Evolutionary conservation across 345 rosid species (phyloP).

Genomic region (Eucalyptus albens): DNA sequence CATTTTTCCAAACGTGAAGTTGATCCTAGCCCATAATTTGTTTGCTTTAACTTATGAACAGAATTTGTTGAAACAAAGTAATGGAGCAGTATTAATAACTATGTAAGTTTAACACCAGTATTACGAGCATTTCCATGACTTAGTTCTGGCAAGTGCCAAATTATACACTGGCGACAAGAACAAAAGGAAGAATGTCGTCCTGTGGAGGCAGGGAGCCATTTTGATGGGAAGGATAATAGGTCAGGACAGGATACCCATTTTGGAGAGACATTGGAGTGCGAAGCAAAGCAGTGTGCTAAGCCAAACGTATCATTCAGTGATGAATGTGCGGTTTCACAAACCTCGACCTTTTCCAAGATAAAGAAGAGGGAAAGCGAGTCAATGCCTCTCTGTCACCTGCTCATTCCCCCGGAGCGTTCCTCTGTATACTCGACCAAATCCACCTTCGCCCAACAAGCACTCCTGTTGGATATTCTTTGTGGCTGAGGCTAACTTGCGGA

Average conservation of each 20-base stretch:
- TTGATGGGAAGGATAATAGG: background rate
- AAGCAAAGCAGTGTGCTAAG: background rate
- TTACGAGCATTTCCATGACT: background rate
- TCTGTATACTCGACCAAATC: too few relatives aligned
- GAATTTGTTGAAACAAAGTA: background rate
- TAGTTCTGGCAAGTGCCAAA: slow-evolving; percentile 43
- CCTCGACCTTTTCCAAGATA: too few relatives aligned
- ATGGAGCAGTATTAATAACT: background rate
- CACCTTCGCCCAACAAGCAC: too few relatives aligned
- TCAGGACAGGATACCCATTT: background rate
- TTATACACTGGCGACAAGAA: slow-evolving; percentile 37
- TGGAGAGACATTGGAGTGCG: background rate
- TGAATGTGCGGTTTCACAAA: too few relatives aligned
- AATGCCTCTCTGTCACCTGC: too few relatives aligned
- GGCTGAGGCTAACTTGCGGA: too few relatives aligned
- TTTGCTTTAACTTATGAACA: background rate
- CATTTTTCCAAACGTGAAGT: too few relatives aligned
- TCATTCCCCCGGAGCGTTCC: too few relatives aligned
- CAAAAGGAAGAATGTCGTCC: slow-evolving; percentile 26
- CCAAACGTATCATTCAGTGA: background rate
- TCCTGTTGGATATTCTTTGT: too few relatives aligned
- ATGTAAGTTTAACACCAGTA: background rate
- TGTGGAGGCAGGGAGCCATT: slow-evolving; percentile 1
- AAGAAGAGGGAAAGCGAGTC: too few relatives aligned
- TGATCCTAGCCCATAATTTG: background rate